Base-by-base conservation (phyloP, 352 stramenopile genomes). In the Pythium dissimile region DNA sequence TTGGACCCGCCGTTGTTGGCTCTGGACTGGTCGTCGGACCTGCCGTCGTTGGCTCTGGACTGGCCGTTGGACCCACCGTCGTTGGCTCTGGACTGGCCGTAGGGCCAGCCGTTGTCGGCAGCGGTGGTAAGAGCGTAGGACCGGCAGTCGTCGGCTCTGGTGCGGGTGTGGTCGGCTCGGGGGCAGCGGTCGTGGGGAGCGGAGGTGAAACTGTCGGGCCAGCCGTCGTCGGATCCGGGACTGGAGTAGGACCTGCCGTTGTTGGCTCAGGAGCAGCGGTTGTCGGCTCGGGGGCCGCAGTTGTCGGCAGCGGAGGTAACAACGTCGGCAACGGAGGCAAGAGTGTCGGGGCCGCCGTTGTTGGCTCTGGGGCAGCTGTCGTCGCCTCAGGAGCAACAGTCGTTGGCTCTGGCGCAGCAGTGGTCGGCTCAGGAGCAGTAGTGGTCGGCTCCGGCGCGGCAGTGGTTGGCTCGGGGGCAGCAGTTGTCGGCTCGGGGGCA, bases 381-480 rank as follows among this genome's bases (percentile, higher is more conserved):
- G n/a, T n/a, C n/a, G n/a, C 30, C 7, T 35, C 30, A 3, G 52
- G 35, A 12, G 50, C 21, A 15, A 35, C 9, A 15, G 35, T 38
- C 18, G 38, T 48, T 5, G 37, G 6, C 18, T 43, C 39, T 7
- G 49, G 49, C 24, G 52, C 30, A 20, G 18, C 45, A 11, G 45
- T 62, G 4, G 32, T 41, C 5, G 54, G 41, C 13, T 32, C 21
- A 23, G 51, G 38, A 28, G 51, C 32, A 12, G 38, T 16, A 18
- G 54, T 45, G 20, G 44, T 53, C 12, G 54, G 54, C 2, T 51
- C 51, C 12, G 54, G 21, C 26, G 27, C 18, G 30, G 30, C 30
- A 12, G 30, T 35, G 30, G 30, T 35, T 12, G 30, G 38, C 5
- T 27, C 38, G 18, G 38, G 16, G 38, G 13, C 5, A 45, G 16